These are phyloP conservation scores for Penicillium oxalicum DNA, from an alignment of 2,329 filamentous ascomycete species.

Conservation along the genomic window DNA sequence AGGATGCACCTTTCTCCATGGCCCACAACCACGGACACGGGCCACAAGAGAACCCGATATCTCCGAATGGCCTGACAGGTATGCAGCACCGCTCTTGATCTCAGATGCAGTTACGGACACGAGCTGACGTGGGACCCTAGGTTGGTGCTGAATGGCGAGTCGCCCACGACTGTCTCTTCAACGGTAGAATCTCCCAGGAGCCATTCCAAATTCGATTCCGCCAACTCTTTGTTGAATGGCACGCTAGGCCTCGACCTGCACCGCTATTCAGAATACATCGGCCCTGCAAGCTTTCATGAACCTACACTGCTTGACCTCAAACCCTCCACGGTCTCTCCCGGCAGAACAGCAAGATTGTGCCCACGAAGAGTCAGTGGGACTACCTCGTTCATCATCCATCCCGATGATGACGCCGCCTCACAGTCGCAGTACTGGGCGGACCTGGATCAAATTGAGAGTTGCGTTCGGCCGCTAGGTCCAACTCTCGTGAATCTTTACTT, in stretches of 20 bases:
- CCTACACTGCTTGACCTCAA: not conserved
- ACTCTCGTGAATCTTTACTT: slow-evolving; percentile 77
- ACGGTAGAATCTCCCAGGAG: not conserved
- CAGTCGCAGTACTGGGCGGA: slow-evolving; percentile 5
- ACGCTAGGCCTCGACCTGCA: not conserved
- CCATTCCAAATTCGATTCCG: not conserved
- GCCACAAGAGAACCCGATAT: not conserved
- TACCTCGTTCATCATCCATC: not conserved
- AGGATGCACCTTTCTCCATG: slow-evolving; percentile 6
- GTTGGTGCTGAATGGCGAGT: not conserved
- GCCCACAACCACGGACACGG: not conserved
- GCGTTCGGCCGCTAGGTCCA: slow-evolving; percentile 71
- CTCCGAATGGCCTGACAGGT: not conserved
- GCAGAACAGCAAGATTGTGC: not conserved
- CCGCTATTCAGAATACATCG: not conserved
- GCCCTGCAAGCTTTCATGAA: slow-evolving; percentile 3
- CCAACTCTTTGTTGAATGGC: not conserved
- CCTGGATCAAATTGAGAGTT: slow-evolving; percentile 54
- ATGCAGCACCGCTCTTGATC: not conserved
- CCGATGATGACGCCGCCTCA: slow-evolving; percentile 3
- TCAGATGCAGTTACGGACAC: not conserved
- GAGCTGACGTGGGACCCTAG: not conserved
- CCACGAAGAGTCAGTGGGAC: not conserved
- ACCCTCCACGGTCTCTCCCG: not conserved
- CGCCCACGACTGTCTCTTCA: not conserved